phyloP scores from a whole-genome alignment of 2,329 filamentous ascomycete species.

The Fusarium praegraminearum region DNA sequence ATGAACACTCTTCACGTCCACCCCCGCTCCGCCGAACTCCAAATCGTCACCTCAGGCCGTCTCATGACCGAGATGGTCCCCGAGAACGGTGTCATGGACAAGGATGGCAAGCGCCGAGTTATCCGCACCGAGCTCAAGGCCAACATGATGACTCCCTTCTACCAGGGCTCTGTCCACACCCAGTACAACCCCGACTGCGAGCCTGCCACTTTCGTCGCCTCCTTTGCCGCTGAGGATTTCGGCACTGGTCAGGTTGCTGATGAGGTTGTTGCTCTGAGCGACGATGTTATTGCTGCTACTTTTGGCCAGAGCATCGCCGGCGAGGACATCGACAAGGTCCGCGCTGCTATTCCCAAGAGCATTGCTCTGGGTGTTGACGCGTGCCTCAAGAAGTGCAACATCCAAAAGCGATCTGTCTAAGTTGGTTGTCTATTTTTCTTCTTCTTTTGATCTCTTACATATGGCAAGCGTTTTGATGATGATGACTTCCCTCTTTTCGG shows the following conservation, averaged over 20 bases:
- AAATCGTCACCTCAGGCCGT: constrained; percentile 62
- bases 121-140: constrained; percentile 57
- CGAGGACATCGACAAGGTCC: constrained; percentile 60
- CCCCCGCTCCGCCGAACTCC: constrained; percentile 65
- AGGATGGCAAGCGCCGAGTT: constrained; percentile 55
- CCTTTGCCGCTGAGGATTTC: constrained; percentile 63
- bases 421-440: background rate
- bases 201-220: constrained; percentile 62
- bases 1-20: constrained; percentile 70
- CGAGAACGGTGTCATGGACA: constrained; percentile 61
- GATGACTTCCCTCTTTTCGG: constrained; percentile 4
- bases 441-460: background rate
- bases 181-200: constrained; percentile 68
- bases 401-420: constrained; percentile 56
- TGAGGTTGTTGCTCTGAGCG: constrained; percentile 61
- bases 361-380: constrained; percentile 65
- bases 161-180: constrained; percentile 65
- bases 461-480: background rate
- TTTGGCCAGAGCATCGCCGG: constrained; percentile 61
- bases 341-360: constrained; percentile 56
- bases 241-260: constrained; percentile 64
- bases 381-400: constrained; percentile 57
- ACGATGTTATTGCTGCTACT: constrained; percentile 60
- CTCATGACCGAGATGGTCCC: constrained; percentile 65
- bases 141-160: constrained; percentile 66